Evolutionary conservation across 2,329 filamentous ascomycete genomes (phyloP), one percentile per base, ranked within the genome.

Genomic region (Penicillium sp.): DNA sequence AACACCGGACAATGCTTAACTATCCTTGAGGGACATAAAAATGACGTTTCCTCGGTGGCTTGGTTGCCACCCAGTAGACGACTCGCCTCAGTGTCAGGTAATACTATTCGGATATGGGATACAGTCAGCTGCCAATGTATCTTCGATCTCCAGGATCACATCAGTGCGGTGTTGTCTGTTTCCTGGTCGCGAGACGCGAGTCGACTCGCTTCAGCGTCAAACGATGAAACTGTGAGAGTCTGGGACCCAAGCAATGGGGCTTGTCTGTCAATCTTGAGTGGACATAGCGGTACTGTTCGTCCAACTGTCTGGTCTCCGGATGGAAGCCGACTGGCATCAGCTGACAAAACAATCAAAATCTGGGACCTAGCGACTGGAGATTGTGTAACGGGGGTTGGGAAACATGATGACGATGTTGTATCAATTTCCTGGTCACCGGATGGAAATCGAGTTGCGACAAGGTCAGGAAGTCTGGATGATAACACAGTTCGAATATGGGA

Each of bases 331-430:
- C 31, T 33, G 12, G 31, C 31, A 33, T 33, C 31, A 15, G 31
- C 31, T 33, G 5, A 6, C 31, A 13, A 13, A 1, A 33, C 31
- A 3, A 33, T 33, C 31, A 15, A 15, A 33, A 33, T 33, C 12
- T 33, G 31, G 31, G 12, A 33, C 12, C 12, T 33, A 1, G 2
- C 12, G 1, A 33, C 31, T 37, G 15, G 35, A 9, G 3, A n/a
- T 4, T 37, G 7, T n/a, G 35, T 17, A 37, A n/a, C 35, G 17
- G 35, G 17, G 7, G 17, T n/a, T n/a, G 35, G n/a, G 35, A 8
- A 37, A 37, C 35, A 37, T 9, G 35, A 0, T 9, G 35, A 2
- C 33, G 0, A 4, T 2, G 7, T n/a, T 37, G 3, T 9, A n/a
- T 37, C 17, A n/a, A n/a, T 37, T n/a, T 3, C 35, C 17, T 37